Base-by-base conservation (phyloP, 164 flowering plant genomes). In the Dillenia turbinata region DNA sequence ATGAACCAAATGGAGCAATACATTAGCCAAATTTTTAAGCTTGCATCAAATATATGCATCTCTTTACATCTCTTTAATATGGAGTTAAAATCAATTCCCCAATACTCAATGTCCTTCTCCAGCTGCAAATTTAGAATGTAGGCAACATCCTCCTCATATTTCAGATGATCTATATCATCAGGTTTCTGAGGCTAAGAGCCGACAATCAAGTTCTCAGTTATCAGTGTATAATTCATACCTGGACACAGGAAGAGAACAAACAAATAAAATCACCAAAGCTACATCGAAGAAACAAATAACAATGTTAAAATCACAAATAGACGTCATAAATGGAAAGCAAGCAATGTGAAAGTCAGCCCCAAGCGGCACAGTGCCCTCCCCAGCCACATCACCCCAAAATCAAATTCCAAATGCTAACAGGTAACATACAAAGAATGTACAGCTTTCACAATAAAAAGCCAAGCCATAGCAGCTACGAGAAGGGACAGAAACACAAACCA, bases 151-250 rank as follows among this genome's bases (percentile, higher is more conserved):
- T 81, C 80, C 67, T 80, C 85, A 59, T 77, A 66, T 69, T 77
- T 93, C 69, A 93, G 73, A 72, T 90, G 92, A 75, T 85, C 85
- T 51, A 93, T 77, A 62, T 93, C 98, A 72, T 86, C 94, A 48
- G 88, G 84, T 69, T 89, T 90, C 78, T 93, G 98, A 62, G 97
- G 98, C 64, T 93, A 97, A 44, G 98, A 90, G 13, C 98, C 98
- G 65, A 93, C 96, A 22, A 90, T 89, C 77, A 90, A 66, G 59
- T 76, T 67, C 59, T 85, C 90, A 54, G 81, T 73, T 76, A 93
- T 89, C 63, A 73, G 55, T 17, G 90, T 83, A 66, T 90, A 93
- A 69, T 88, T 92, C 98, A 92, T 89, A 54, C 97, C 97, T 93
- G 83, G 74, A 72, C 50, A 58, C 43, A 74, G 40, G 40, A 61